phyloP scores from a whole-genome alignment of 371 early-diverging fungal species.

The Entomophthora muscae region DNA sequence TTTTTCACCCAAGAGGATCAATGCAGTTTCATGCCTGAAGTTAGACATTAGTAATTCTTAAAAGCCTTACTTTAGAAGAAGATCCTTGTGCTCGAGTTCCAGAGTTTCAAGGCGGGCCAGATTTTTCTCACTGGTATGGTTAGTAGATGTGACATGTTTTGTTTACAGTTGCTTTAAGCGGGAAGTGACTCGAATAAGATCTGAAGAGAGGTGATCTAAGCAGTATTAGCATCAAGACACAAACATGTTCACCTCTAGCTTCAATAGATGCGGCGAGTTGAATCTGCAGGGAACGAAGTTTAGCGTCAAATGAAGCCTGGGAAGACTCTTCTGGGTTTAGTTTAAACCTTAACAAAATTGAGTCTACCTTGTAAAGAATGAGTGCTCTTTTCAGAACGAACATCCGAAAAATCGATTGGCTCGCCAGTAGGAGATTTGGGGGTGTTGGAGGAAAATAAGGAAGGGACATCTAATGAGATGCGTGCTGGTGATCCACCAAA shows the following conservation, averaged over 20 bases:
- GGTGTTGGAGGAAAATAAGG: not conserved
- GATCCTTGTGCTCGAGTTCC: not conserved
- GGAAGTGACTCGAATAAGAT: conserved; percentile 36
- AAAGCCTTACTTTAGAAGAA: not conserved
- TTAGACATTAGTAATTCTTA: conserved; percentile 9
- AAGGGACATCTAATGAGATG: not conserved
- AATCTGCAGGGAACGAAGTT: conserved; percentile 39
- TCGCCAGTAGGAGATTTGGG: not conserved
- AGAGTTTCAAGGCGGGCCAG: conserved; percentile 11
- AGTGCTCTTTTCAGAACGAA: not conserved
- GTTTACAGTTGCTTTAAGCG: conserved; percentile 37
- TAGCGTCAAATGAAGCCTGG: conserved; percentile 24
- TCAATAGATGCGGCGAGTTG: conserved; percentile 42
- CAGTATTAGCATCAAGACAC: not conserved
- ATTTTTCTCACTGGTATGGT: conserved; percentile 23
- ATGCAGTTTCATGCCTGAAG: conserved; percentile 46
- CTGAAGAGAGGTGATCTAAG: conserved; percentile 55
- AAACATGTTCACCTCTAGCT: conserved; percentile 27
- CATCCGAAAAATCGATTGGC: not conserved
- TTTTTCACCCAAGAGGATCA: conserved; percentile 76
- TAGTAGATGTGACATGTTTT: conserved; percentile 18
- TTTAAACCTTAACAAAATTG: too few species aligned
- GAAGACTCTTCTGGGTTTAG: not conserved
- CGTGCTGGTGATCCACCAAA: not conserved
- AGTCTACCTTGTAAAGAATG: not conserved